These are phyloP conservation scores for Copromyces sp. DNA, from an alignment of 495 filamentous ascomycete species.

Conservation along the genomic window DNA sequence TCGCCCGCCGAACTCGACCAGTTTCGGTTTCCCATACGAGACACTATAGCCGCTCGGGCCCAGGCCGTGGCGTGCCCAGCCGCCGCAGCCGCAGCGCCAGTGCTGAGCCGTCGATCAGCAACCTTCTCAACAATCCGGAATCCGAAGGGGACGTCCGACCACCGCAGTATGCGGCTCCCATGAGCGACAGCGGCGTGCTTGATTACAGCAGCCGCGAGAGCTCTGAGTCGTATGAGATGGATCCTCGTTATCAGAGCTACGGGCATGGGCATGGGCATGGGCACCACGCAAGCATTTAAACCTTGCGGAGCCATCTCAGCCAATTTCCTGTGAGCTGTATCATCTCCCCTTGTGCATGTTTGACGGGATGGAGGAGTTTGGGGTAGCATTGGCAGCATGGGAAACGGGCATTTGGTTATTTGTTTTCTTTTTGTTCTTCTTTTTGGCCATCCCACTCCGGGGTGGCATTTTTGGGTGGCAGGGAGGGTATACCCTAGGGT, in stretches of 20 bases:
- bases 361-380: not conserved
- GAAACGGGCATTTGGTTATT: not conserved
- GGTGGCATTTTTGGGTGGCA: not conserved
- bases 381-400: not conserved
- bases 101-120: slow-evolving; percentile 7
- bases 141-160: slow-evolving; percentile 17
- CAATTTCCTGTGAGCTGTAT: not conserved
- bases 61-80: not conserved
- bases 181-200: slow-evolving; percentile 31
- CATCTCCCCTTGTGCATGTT: not conserved
- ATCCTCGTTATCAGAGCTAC: not conserved
- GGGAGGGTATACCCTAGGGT: not conserved
- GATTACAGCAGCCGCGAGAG: slow-evolving; percentile 23
- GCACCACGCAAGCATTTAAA: not conserved
- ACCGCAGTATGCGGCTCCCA: slow-evolving; percentile 9
- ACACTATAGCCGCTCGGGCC: not conserved
- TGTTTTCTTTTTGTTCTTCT: not conserved
- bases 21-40: not conserved
- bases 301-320: not conserved
- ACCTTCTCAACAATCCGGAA: slow-evolving; percentile 14
- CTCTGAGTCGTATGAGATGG: not conserved
- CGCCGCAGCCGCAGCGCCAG: slow-evolving; percentile 1
- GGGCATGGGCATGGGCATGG: not conserved
- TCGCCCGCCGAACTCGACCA: not conserved
- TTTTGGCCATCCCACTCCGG: not conserved